A percentile compares a stretch with the other conserved stretches of the same genome.
These are phyloP conservation scores for Serendipita indica DNA, from an alignment of 768 basidiomycete genomes.

Conservation along the genomic window DNA sequence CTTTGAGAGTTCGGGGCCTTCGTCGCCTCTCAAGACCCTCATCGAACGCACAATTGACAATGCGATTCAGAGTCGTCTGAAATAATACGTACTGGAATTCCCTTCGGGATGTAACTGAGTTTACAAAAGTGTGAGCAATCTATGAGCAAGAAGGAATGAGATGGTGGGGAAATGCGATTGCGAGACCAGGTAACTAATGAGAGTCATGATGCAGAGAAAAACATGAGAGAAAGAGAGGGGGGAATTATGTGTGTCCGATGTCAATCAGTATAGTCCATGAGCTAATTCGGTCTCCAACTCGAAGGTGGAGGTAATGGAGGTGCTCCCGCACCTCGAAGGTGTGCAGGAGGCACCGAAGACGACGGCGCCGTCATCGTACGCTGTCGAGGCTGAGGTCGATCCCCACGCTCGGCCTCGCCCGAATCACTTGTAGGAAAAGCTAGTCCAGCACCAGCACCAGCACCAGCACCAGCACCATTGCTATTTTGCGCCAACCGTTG, in stretches of 20 bases:
- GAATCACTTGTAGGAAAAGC: conserved; percentile 16
- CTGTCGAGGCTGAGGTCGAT: conserved; percentile 17
- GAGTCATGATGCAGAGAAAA: neutral
- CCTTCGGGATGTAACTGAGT: too few species aligned
- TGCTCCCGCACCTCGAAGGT: conserved; percentile 2
- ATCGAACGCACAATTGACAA: neutral
- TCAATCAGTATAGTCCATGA: neutral
- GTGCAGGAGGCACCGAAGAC: conserved; percentile 11
- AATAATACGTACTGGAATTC: neutral
- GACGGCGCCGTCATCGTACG: conserved; percentile 25
- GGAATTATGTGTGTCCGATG: too few species aligned
- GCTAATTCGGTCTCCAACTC: conserved; percentile 12
- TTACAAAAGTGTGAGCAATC: neutral
- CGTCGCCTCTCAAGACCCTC: neutral
- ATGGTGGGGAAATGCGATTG: neutral
- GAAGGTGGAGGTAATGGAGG: conserved; percentile 12
- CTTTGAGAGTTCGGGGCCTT: neutral
- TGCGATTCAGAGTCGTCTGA: neutral
- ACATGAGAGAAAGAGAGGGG: neutral
- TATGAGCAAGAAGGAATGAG: neutral
- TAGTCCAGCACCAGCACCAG: conserved; percentile 7
- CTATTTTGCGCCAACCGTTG: neutral
- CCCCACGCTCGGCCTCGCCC: conserved; percentile 6
- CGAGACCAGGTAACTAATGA: neutral
- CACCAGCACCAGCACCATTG: too few species aligned